phyloP scores from a whole-genome alignment of 2,329 filamentous ascomycete genomes.

The Botrytis fragariae region DNA sequence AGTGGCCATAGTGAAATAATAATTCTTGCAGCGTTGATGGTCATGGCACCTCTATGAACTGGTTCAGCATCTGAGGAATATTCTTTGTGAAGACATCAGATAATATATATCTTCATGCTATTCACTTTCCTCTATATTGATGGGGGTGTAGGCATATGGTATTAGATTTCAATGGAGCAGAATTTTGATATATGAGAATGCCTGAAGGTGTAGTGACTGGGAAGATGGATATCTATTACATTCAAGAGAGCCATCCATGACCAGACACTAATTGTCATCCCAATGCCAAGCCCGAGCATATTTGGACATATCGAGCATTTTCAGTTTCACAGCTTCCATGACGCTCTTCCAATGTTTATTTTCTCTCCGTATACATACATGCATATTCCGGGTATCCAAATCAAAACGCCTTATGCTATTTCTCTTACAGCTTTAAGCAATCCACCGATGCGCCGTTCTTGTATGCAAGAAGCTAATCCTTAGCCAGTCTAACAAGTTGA shows the following conservation, averaged over 20 bases:
- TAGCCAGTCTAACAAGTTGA: not conserved
- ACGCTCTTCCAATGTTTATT: not conserved
- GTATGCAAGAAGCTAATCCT: not conserved
- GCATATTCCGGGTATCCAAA: slow-evolving; percentile 12
- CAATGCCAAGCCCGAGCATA: not conserved
- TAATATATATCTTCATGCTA: not conserved
- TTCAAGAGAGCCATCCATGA: no score
- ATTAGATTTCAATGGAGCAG: not conserved
- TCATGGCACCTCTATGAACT: not conserved
- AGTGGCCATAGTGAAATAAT: not conserved
- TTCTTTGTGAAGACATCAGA: not conserved
- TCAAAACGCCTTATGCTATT: slow-evolving; percentile 6
- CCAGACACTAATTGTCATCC: no score
- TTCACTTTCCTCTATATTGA: not conserved
- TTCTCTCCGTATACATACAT: slow-evolving; percentile 8
- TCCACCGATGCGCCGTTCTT: not conserved
- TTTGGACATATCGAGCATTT: accelerated
- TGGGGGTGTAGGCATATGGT: not conserved
- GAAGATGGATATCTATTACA: not conserved
- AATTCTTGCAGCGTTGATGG: not conserved
- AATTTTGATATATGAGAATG: not conserved
- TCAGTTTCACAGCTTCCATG: not conserved
- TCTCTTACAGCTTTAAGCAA: not conserved
- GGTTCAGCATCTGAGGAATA: not conserved
- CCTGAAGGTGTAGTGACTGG: not conserved